phyloP scores from a whole-genome alignment of 2,329 filamentous ascomycete species.

The Aureobasidium pullulans region DNA sequence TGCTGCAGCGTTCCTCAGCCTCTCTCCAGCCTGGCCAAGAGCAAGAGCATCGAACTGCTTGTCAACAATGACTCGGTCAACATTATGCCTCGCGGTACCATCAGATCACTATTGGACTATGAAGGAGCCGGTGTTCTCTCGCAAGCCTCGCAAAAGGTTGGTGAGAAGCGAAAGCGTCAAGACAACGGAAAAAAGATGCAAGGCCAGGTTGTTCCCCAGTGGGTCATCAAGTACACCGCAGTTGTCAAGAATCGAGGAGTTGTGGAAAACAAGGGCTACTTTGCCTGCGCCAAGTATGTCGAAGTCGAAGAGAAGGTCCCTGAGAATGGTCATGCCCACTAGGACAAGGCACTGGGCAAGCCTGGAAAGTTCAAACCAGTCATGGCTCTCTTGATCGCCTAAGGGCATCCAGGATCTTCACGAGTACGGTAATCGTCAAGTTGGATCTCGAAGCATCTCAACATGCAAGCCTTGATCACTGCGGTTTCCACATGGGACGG shows the following conservation, averaged over 20 bases:
- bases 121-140: constrained; percentile 71
- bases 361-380: background rate
- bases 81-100: constrained; percentile 76
- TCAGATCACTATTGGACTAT: constrained; percentile 72
- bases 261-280: constrained; percentile 97
- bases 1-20: constrained; percentile 93
- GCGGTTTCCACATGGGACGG: too few relatives aligned
- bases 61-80: constrained; percentile 94
- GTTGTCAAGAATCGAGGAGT: constrained; percentile 90
- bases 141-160: constrained; percentile 40
- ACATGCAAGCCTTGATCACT: too few relatives aligned
- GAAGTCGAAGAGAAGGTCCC: background rate
- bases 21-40: constrained; percentile 74
- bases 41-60: constrained; percentile 74
- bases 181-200: constrained; percentile 50
- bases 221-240: constrained; percentile 96
- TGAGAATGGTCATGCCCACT: background rate
- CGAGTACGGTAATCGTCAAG: too few relatives aligned
- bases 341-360: background rate
- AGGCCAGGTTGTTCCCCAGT: constrained; percentile 77
- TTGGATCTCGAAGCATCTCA: background rate
- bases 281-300: constrained; percentile 64
- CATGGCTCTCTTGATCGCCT: background rate
- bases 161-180: constrained; percentile 34
- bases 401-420: background rate